These are phyloP conservation scores for Plasmopara viticola DNA, from an alignment of 352 stramenopile species.

Conservation along the genomic window DNA sequence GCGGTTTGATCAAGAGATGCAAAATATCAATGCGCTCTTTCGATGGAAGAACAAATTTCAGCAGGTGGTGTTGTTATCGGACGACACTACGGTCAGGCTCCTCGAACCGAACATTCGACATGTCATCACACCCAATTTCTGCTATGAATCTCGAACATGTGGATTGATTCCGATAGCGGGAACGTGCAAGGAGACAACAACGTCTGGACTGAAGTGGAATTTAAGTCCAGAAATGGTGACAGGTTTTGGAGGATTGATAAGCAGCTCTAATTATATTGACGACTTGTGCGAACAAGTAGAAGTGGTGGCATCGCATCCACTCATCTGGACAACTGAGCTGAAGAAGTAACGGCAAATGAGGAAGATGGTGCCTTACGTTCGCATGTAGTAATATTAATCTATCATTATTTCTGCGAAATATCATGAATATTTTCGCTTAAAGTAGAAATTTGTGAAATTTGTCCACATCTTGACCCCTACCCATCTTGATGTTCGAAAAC, in stretches of 20 bases:
- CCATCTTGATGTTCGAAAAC: background rate
- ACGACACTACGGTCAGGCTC: conserved; percentile 86
- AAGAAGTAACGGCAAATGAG: conserved; percentile 11
- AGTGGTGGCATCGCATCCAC: conserved; percentile 62
- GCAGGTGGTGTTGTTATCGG: conserved; percentile 82
- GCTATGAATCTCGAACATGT: conserved; percentile 90
- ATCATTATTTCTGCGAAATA: no score
- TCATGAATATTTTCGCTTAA: no score
- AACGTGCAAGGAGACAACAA: conserved; percentile 72
- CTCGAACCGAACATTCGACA: conserved; percentile 55
- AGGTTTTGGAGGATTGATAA: conserved; percentile 76
- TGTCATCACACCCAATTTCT: conserved; percentile 74
- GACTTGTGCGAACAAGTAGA: conserved; percentile 38
- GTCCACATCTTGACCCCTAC: no score
- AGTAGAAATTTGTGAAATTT: no score
- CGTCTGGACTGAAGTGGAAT: conserved; percentile 89
- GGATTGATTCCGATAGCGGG: conserved; percentile 90
- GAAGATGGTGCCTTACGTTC: no score
- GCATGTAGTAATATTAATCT: no score
- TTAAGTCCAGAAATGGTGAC: conserved; percentile 50
- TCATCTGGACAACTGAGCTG: conserved; percentile 89
- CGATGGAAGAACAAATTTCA: conserved; percentile 78
- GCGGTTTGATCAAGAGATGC: conserved; percentile 97
- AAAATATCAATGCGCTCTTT: conserved; percentile 90
- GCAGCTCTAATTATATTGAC: conserved; percentile 77